These are phyloP conservation scores for Solanum chmielewskii DNA, from an alignment of 257 asterid species.

Conservation along the genomic window DNA sequence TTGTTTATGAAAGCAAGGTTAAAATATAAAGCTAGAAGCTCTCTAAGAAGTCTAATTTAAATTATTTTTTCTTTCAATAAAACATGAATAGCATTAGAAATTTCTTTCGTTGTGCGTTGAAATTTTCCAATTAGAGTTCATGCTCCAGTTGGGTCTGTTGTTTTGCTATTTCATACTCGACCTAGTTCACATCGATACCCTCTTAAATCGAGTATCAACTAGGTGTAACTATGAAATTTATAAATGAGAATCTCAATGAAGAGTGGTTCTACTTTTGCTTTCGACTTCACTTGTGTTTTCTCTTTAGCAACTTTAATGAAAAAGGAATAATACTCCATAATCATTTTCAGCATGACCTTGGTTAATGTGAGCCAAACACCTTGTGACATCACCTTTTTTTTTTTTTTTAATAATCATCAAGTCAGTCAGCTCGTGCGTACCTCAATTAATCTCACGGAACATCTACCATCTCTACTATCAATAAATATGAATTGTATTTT, in stretches of 20 bases:
- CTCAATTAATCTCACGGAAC: neutral
- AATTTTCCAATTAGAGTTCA: neutral
- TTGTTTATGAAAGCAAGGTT: neutral
- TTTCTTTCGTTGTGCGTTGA: neutral
- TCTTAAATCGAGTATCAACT: neutral
- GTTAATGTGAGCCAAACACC: neutral
- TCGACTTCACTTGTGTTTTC: neutral
- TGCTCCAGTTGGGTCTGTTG: neutral
- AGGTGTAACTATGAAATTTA: neutral
- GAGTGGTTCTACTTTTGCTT: neutral
- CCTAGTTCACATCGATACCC: neutral
- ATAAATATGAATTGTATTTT: neutral
- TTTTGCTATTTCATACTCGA: neutral
- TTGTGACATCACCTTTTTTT: neutral
- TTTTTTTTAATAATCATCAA: neutral
- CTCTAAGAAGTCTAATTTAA: neutral
- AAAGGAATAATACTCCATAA: neutral
- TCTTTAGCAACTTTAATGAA: neutral
- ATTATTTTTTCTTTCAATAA: neutral
- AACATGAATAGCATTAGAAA: neutral
- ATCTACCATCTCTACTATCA: neutral
- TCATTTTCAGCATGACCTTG: neutral
- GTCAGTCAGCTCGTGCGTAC: accelerated
- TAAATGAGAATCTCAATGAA: neutral
- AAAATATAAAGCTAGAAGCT: neutral